Percentiles rank a stretch among this genome's conserved stretches.
Conservation (phyloP, 2,329 filamentous ascomycete species). For the Colletotrichum nymphaeae region DNA sequence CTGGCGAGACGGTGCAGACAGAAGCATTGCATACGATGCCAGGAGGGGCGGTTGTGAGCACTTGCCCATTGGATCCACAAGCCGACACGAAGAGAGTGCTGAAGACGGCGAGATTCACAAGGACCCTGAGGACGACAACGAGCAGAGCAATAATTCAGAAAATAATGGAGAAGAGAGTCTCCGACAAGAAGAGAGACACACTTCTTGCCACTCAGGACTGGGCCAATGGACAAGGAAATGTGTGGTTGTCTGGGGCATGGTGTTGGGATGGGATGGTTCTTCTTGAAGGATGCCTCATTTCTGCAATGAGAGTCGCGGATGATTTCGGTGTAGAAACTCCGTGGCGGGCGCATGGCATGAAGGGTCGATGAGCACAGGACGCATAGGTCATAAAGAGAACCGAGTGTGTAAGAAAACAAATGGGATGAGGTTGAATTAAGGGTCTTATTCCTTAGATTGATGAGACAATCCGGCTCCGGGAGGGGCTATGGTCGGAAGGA, state of each 20-base stretch:
- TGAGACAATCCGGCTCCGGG: background rate
- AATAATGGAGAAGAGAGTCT: slow-evolving; percentile 49
- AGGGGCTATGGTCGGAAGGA: background rate
- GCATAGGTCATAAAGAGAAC: no score
- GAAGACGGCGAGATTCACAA: slow-evolving; percentile 60
- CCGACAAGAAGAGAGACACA: background rate
- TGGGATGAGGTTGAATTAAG: background rate
- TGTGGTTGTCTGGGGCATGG: slow-evolving; percentile 70
- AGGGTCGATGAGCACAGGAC: background rate
- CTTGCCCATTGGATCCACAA: slow-evolving; percentile 54
- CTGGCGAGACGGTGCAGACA: slow-evolving; percentile 47
- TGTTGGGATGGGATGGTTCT: slow-evolving; percentile 75
- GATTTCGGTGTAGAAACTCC: slow-evolving; percentile 60
- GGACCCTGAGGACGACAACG: slow-evolving; percentile 61
- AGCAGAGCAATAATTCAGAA: slow-evolving; percentile 60
- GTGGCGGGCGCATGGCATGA: slow-evolving; percentile 39
- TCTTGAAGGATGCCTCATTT: slow-evolving; percentile 69
- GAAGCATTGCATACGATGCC: slow-evolving; percentile 65
- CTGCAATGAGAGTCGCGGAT: slow-evolving; percentile 66
- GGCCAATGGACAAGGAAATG: slow-evolving; percentile 63
- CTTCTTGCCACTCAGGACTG: slow-evolving; percentile 45
- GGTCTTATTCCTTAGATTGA: background rate
- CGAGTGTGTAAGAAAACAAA: background rate
- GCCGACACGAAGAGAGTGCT: slow-evolving; percentile 53
- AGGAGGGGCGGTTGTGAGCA: slow-evolving; percentile 64